phyloP scores from a whole-genome alignment of 2,329 filamentous ascomycete species.

The Colletotrichum sp. region DNA sequence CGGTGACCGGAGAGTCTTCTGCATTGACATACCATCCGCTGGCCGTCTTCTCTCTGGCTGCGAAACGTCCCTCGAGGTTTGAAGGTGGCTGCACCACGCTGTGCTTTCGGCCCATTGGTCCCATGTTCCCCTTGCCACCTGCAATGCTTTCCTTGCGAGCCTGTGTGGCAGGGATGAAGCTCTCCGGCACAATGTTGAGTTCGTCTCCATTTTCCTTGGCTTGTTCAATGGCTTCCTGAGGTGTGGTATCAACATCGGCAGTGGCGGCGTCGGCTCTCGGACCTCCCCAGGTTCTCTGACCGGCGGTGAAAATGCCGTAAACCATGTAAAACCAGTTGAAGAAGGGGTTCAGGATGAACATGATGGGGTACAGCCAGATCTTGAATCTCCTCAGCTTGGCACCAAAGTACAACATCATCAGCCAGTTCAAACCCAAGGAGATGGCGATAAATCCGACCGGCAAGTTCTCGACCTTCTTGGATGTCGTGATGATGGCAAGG shows the following conservation, averaged over 20 bases:
- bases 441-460: constrained; percentile 94
- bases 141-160: constrained; percentile 45
- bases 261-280: constrained; percentile 87
- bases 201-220: constrained; percentile 84
- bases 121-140: constrained; percentile 28
- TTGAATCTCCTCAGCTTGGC: constrained; percentile 87
- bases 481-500: constrained; percentile 83
- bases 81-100: constrained; percentile 75
- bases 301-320: constrained; percentile 93
- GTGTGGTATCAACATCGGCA: constrained; percentile 77
- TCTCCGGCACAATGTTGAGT: constrained; percentile 86
- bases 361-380: constrained; percentile 91
- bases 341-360: constrained; percentile 95
- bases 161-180: constrained; percentile 70
- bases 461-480: constrained; percentile 76
- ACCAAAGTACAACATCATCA: constrained; percentile 96
- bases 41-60: constrained; percentile 69
- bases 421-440: constrained; percentile 90
- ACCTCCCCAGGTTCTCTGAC: constrained; percentile 94
- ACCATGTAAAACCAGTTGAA: constrained; percentile 99
- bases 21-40: constrained; percentile 73
- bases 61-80: constrained; percentile 79
- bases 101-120: constrained; percentile 49
- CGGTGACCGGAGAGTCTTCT: constrained; percentile 56
- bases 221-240: constrained; percentile 82